These are phyloP conservation scores for Jatropha podagrica DNA, from an alignment of 441 rosid genomes.

Conservation along the genomic window DNA sequence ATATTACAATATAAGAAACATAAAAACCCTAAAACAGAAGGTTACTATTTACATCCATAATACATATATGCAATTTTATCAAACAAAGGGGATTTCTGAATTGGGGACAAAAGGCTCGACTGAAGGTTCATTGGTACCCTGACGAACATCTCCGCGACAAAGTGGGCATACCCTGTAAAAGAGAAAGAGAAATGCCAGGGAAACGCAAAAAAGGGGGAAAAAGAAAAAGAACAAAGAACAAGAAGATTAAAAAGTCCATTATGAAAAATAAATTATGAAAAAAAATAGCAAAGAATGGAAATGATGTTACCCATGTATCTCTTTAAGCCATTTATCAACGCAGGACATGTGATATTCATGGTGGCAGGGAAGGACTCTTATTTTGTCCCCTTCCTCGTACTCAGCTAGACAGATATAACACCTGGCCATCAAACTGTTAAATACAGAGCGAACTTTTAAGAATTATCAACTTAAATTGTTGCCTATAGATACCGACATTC, in stretches of 20 bases:
- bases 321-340: constrained; percentile 83
- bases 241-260: neutral
- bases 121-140: constrained; percentile 25
- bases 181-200: neutral
- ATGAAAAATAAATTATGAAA: neutral
- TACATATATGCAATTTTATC: constrained; percentile 24
- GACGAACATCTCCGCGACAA: constrained; percentile 65
- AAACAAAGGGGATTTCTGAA: constrained; percentile 35
- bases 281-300: neutral
- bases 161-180: constrained; percentile 64
- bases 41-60: constrained; percentile 23
- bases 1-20: neutral
- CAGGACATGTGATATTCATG: constrained; percentile 77
- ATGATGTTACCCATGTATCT: constrained; percentile 63
- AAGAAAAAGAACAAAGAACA: neutral
- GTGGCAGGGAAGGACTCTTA: constrained; percentile 74
- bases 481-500: neutral
- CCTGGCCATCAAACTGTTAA: constrained; percentile 31
- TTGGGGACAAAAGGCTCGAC: constrained; percentile 1
- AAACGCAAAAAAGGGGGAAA: neutral
- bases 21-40: neutral
- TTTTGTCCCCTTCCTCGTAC: constrained; percentile 66
- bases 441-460: neutral
- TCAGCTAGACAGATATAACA: constrained; percentile 70
- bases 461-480: neutral